Base-by-base conservation (phyloP, 306 rosid genomes). In the Elaeagnus macrophylla region DNA sequence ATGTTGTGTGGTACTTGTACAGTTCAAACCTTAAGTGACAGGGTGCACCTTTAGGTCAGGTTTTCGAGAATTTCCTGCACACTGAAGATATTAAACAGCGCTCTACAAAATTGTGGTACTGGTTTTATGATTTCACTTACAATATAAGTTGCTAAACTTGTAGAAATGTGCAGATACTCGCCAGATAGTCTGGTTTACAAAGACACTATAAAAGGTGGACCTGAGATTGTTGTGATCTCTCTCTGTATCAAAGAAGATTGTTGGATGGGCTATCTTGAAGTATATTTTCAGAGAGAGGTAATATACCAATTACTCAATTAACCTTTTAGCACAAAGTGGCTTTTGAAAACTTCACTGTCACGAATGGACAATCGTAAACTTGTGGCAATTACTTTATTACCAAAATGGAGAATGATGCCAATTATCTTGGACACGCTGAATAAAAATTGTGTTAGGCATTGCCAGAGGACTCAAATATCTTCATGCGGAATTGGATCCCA, bases 171-270 rank as follows among this genome's bases (percentile, higher is more conserved):
- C 48, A 44, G 12, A 12, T n/a, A 11, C 48, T 93, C 99, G 13
- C 95, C 99, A 4, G 99, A 87, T 70, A 93, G 96, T 75, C 56
- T 87, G 48, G 96, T 93, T 57, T 93, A 93, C 79, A 93, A 93
- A 74, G 99, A 96, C 57, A 93, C 63, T 69, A 73, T 93, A 69
- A 82, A 81, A 79, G 85, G 81, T 58, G 99, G 99, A 44, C 94
- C 96, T 50, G 99, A 87, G 82, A 82, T 93, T 57, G 99, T 96
- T 43, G 96, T 88, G 53, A 82, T 93, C 51, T 87, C 96, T 60
- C 78, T 93, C 69, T 87, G 96, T 83, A 72, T 84, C 56, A 87
- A 79, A 68, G 94, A 93, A 80, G 96, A 80, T 68, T 66, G 69
- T 51, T 93, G 96, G 99, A 87, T 94, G 14, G 89, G 91, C 61